Conservation (phyloP, 768 basidiomycete species). For the Tremella mesenterica region DNA sequence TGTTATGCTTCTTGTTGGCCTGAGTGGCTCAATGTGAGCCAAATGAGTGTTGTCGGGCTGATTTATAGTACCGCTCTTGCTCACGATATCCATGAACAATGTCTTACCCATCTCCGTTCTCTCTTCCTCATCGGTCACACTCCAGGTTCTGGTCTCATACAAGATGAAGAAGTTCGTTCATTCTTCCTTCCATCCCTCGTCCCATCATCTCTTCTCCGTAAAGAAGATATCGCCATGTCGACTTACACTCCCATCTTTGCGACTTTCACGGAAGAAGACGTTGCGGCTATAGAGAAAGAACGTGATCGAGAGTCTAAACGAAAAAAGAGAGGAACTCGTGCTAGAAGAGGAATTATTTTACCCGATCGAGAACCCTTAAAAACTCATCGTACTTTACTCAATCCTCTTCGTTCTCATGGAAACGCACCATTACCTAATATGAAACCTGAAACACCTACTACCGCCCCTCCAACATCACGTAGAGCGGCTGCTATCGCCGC, state of each 20-base stretch:
- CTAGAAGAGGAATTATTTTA: conserved; percentile 62
- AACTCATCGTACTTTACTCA: conserved; percentile 66
- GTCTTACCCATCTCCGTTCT: conserved; percentile 82
- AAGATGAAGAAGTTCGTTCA: conserved; percentile 83
- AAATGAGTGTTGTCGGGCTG: not conserved
- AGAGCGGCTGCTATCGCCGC: conserved; percentile 90
- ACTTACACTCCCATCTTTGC: conserved; percentile 81
- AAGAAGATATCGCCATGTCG: conserved; percentile 59
- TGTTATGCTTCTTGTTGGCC: too few species aligned
- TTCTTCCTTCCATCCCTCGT: conserved; percentile 75
- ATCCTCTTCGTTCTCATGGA: conserved; percentile 34
- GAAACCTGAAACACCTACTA: conserved; percentile 10
- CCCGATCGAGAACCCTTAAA: conserved; percentile 88
- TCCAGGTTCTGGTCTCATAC: conserved; percentile 64
- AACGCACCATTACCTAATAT: not conserved
- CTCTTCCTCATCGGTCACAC: conserved; percentile 83
- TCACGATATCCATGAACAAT: conserved; percentile 91
- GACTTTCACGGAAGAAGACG: conserved; percentile 77
- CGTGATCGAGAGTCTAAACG: conserved; percentile 80
- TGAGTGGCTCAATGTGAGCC: too few species aligned
- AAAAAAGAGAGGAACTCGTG: conserved; percentile 68
- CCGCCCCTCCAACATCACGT: conserved; percentile 56
- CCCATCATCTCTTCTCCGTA: conserved; percentile 53
- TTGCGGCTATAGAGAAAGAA: conserved; percentile 81
- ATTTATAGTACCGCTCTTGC: conserved; percentile 91